These are phyloP conservation scores for Helianthus annuus DNA, from an alignment of 129 eudicot genomes.

Conservation along the genomic window DNA sequence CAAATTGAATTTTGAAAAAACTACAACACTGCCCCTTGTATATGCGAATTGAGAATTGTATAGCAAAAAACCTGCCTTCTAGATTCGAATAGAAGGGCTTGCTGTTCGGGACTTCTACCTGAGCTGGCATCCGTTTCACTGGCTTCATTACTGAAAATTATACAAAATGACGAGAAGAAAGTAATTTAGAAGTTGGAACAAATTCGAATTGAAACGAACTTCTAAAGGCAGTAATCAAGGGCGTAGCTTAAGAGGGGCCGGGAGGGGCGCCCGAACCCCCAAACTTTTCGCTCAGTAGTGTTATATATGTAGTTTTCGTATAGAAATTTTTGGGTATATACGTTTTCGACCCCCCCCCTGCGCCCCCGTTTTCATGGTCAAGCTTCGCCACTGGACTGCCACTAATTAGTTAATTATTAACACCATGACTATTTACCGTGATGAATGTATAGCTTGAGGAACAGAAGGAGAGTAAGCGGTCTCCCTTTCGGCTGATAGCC, in stretches of 20 bases:
- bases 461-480: slow-evolving; percentile 80
- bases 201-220: neutral
- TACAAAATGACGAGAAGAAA: neutral
- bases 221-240: neutral
- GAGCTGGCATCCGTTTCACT: slow-evolving; percentile 50
- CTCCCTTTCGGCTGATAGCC: slow-evolving; percentile 87
- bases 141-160: slow-evolving; percentile 52
- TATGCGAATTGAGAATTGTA: neutral
- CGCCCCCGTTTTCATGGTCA: too few relatives aligned
- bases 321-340: too few relatives aligned
- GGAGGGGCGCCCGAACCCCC: too few relatives aligned
- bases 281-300: too few relatives aligned
- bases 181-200: neutral
- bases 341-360: too few relatives aligned
- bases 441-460: slow-evolving; percentile 70
- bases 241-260: too few relatives aligned
- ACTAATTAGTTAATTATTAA: too few relatives aligned
- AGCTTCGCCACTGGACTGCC: too few relatives aligned
- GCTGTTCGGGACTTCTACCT: slow-evolving; percentile 63
- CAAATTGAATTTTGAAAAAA: neutral
- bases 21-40: neutral
- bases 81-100: slow-evolving; percentile 70
- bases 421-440: slow-evolving; percentile 49
- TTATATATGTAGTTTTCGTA: too few relatives aligned
- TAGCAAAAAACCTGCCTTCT: slow-evolving; percentile 52